phyloP scores from a whole-genome alignment of 2,329 filamentous ascomycete genomes.

The Drechslerella dactyloides region DNA sequence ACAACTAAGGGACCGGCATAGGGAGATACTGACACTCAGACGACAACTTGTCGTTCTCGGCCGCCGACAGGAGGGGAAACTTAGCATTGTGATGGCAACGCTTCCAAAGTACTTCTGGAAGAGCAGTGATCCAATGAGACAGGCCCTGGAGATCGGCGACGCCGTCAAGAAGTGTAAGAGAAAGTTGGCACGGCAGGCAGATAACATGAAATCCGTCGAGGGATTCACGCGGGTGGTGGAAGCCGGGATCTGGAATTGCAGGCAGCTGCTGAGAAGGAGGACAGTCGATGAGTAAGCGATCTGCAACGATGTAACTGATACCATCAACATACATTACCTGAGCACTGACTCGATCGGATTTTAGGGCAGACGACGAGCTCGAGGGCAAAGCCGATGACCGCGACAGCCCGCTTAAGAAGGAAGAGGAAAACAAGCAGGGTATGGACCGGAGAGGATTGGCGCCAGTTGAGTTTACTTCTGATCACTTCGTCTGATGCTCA shows the following conservation, averaged over 20 bases:
- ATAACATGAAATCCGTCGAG: not conserved
- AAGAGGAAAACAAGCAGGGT: no score
- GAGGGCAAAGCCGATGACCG: no score
- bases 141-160: slow-evolving; percentile 8
- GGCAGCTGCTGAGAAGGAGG: not conserved
- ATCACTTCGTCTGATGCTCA: no score
- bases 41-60: not conserved
- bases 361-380: no score
- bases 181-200: not conserved
- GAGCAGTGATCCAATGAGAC: slow-evolving; percentile 17
- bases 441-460: no score
- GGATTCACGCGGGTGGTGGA: not conserved
- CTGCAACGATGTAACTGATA: no score
- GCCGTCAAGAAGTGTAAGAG: not conserved
- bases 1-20: not conserved
- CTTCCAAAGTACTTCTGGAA: slow-evolving; percentile 36
- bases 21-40: not conserved
- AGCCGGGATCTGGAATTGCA: not conserved
- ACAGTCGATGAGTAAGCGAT: not conserved
- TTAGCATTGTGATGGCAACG: not conserved
- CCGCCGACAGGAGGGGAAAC: not conserved
- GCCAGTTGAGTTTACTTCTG: no score
- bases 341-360: no score
- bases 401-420: no score
- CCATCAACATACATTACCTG: no score